These are phyloP conservation scores for Candida boleticola DNA, from an alignment of 805 yeast species.

Conservation along the genomic window DNA sequence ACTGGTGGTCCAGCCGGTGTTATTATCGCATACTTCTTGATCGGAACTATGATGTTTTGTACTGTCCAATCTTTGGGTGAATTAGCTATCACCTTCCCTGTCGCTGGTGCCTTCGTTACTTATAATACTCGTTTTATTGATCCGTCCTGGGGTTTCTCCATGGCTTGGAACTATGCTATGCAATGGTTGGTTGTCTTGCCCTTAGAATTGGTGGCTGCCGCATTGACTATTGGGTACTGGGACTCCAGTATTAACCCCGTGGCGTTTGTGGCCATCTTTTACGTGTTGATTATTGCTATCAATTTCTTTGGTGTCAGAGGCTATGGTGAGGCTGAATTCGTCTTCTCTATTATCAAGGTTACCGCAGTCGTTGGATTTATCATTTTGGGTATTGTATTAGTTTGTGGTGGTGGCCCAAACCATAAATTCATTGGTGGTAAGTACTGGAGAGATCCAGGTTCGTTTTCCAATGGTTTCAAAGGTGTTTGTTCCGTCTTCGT, in stretches of 20 bases:
- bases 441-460: conserved; percentile 55
- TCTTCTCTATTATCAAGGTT: conserved; percentile 64
- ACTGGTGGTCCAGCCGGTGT: conserved; percentile 77
- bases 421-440: conserved; percentile 47
- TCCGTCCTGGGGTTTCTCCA: conserved; percentile 61
- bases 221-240: conserved; percentile 60
- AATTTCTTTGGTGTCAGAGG: conserved; percentile 54
- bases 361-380: conserved; percentile 57
- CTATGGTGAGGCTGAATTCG: conserved; percentile 63
- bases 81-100: conserved; percentile 60
- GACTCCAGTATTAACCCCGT: conserved; percentile 48
- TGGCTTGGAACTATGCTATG: conserved; percentile 52
- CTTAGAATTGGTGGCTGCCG: conserved; percentile 57
- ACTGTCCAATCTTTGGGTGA: conserved; percentile 63
- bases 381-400: conserved; percentile 44
- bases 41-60: conserved; percentile 58
- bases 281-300: conserved; percentile 39
- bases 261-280: conserved; percentile 59
- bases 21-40: conserved; percentile 54
- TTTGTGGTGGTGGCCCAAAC: conserved; percentile 50
- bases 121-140: conserved; percentile 59
- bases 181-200: conserved; percentile 59
- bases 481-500: conserved; percentile 40
- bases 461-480: conserved; percentile 47
- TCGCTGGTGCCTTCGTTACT: conserved; percentile 64